Conservation (phyloP, 1,284 basidiomycete species). For the Paramarasmius palmivorus region DNA sequence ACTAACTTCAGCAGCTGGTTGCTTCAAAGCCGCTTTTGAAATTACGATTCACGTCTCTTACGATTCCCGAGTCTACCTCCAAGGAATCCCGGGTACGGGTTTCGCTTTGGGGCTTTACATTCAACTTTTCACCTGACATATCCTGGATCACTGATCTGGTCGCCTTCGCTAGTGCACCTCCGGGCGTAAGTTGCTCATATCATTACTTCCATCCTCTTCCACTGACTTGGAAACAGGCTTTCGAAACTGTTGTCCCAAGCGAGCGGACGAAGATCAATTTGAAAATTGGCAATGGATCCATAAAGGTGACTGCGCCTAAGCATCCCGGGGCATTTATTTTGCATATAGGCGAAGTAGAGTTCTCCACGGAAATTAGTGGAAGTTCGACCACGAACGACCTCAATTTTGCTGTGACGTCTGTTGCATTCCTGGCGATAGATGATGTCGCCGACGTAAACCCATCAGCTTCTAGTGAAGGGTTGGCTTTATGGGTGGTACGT, state of each 20-base stretch:
- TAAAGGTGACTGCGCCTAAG: constrained; percentile 60
- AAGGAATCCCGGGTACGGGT: constrained; percentile 82
- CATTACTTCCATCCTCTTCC: constrained; percentile 2
- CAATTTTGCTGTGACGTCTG: constrained; percentile 45
- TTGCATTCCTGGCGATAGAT: constrained; percentile 67
- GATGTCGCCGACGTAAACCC: constrained; percentile 38
- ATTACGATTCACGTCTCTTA: constrained; percentile 66
- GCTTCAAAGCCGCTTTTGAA: constrained; percentile 58
- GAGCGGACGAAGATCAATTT: constrained; percentile 79
- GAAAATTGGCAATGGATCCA: constrained; percentile 68
- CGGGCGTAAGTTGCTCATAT: constrained; percentile 60
- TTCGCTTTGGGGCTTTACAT: constrained; percentile 65
- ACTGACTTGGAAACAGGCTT: constrained; percentile 55
- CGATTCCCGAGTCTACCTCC: constrained; percentile 62
- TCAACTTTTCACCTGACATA: constrained; percentile 64
- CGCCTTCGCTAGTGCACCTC: constrained; percentile 80
- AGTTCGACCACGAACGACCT: constrained; percentile 59
- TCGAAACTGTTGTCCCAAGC: constrained; percentile 91
- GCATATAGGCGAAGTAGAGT: constrained; percentile 64
- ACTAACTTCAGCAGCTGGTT: constrained; percentile 36
- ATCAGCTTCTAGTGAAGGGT: constrained; percentile 30
- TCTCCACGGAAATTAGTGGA: constrained; percentile 73
- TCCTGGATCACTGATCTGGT: constrained; percentile 67
- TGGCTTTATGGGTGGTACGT: constrained; percentile 71
- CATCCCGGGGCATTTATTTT: constrained; percentile 67